Base-by-base conservation (phyloP, 208 protist genomes). In the Crithidia expoeki region DNA sequence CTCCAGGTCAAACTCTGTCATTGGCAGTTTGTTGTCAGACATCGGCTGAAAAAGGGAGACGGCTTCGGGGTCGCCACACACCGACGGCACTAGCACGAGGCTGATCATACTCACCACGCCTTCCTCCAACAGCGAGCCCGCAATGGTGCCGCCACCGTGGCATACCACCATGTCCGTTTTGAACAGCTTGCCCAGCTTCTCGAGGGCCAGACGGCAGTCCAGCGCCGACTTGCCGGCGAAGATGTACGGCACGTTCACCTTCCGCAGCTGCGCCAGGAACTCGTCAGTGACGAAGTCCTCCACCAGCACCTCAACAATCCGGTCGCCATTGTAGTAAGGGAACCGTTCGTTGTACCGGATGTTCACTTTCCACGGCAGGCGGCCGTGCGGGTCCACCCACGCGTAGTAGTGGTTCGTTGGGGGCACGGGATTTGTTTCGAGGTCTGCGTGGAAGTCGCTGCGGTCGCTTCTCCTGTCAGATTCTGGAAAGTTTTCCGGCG, bases 141-240 rank as follows among this genome's bases (percentile, higher is more conserved):
- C 70, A 42, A 72, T 38, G 49, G 63, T 59, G 30, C 46, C 60
- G 46, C 72, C 72, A 36, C 72, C 72, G 44, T 78, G 59, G 21
- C 69, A 49, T 1, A 62, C 34, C 17, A 78, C 64, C n/a, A 28
- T 33, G 42, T 72, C 34, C 27, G 44, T 67, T 2, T 67, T 58
- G 36, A 78, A 67, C 28, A 69, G 51, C 47, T 28, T 61, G 21
- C 46, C n/a, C n/a, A n/a, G n/a, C n/a, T n/a, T n/a, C n/a, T n/a
- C n/a, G n/a, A n/a, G n/a, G n/a, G n/a, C n/a, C n/a, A n/a, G n/a
- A n/a, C n/a, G n/a, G n/a, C n/a, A n/a, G n/a, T n/a, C n/a, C n/a
- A n/a, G n/a, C n/a, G n/a, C n/a, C n/a, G n/a, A n/a, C n/a, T n/a
- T n/a, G n/a, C n/a, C n/a, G n/a, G n/a, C n/a, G n/a, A n/a, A n/a